Base-by-base conservation (phyloP, 306 rosid genomes). In the Cicer bijugum region DNA sequence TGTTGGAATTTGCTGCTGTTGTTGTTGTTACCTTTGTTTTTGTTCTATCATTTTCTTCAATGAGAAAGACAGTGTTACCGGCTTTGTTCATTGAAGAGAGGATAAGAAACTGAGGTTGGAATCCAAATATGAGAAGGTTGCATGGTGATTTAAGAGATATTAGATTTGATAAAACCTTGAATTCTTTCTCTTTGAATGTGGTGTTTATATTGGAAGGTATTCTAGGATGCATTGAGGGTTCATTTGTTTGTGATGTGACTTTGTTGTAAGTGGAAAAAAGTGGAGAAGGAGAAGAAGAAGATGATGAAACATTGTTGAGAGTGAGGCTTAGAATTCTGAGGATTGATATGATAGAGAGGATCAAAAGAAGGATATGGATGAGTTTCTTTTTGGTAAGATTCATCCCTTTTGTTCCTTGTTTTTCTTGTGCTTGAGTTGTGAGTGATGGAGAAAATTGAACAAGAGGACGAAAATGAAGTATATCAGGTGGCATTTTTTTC, bases 81-180 rank as follows among this genome's bases (percentile, higher is more conserved):
- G 82, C 90, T 61, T 80, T 80, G 58, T 94, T 94, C 77, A 89
- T 82, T 6, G 75, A 86, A 23, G 95, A 87, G 78, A 94, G 92
- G 46, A 60, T n/a, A 5, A 85, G 86, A 80, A 87, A 87, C 76
- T 89, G 89, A 5, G 85, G 78, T 52, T 89, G 89, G 19, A 91
- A 69, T 68, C 98, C 97, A 33, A 94, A 94, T 72, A 94, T 74
- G 48, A 94, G 97, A 52, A 94, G 88, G 86, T 91, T 94, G 88
- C 97, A 91, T 52, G 97, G 97, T 23, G 87, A 67, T 83, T 76
- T 94, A 9, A 69, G 76, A 56, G 90, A 75, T 62, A 94, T 82
- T 78, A 94, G 85, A 65, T 82, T 61, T 52, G 75, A 80, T 6
- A 94, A 83, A 72, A 86, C 85, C 59, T 50, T 82, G 85, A 85